These are phyloP conservation scores for Symbiodinium natans DNA, from an alignment of 73 alveolate species.

Conservation along the genomic window DNA sequence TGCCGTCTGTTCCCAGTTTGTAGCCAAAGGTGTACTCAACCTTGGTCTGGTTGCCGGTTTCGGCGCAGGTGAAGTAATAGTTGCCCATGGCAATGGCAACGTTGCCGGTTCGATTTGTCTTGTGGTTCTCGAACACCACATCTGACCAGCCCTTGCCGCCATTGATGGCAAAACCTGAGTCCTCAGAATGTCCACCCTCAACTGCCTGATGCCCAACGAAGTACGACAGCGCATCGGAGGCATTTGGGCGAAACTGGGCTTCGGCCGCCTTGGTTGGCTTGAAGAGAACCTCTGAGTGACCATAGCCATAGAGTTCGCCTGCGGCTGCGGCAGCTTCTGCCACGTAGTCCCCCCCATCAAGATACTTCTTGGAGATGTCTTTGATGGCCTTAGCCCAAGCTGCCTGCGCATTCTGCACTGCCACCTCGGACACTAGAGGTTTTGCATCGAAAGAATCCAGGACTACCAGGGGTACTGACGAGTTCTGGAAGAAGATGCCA, in stretches of 20 bases:
- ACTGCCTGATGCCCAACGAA: constrained; percentile 22
- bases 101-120: background rate
- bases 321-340: constrained; percentile 46
- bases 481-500: constrained; percentile 42
- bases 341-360: background rate
- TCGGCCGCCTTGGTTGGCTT: constrained; percentile 25
- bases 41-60: background rate
- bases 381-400: constrained; percentile 49
- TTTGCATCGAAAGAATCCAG: background rate
- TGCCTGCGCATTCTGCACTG: constrained; percentile 11
- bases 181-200: background rate
- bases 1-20: constrained; percentile 16
- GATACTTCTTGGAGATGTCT: constrained; percentile 38
- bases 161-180: constrained; percentile 51
- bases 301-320: constrained; percentile 19
- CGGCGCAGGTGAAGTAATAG: constrained; percentile 49
- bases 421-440: background rate
- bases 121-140: constrained; percentile 38
- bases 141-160: constrained; percentile 63
- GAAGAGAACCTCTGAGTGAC: constrained; percentile 26
- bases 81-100: constrained; percentile 58
- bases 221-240: constrained; percentile 33
- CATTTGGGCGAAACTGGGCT: constrained; percentile 17
- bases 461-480: constrained; percentile 17
- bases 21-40: constrained; percentile 51